These are phyloP conservation scores for Parastagonospora avenae DNA, from an alignment of 2,329 filamentous ascomycete species.

Conservation along the genomic window DNA sequence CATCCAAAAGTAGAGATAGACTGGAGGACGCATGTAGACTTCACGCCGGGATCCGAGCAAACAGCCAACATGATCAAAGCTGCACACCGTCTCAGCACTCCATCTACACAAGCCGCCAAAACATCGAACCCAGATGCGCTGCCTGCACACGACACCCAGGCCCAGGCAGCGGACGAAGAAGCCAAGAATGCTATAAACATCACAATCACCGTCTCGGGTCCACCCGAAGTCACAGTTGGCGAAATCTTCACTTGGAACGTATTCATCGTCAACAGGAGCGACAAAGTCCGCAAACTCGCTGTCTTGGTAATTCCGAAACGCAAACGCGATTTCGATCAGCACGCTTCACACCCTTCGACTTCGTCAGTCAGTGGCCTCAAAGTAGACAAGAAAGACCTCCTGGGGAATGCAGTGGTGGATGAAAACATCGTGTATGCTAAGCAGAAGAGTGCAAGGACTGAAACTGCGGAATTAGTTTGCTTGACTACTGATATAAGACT, in stretches of 20 bases:
- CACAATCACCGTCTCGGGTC: slow-evolving; percentile 74
- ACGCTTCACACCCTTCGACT: slow-evolving; percentile 50
- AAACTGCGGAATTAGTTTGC: slow-evolving; percentile 72
- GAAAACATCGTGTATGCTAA: slow-evolving; percentile 73
- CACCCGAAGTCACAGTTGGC: slow-evolving; percentile 64
- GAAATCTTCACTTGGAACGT: slow-evolving; percentile 74
- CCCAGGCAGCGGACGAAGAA: neutral
- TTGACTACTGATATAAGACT: slow-evolving; percentile 75
- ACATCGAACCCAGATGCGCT: slow-evolving; percentile 38
- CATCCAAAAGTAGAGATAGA: slow-evolving; percentile 66
- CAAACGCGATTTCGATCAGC: slow-evolving; percentile 55
- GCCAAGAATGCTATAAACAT: slow-evolving; percentile 65
- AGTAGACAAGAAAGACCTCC: slow-evolving; percentile 40
- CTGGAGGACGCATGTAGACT: slow-evolving; percentile 73
- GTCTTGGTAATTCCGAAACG: slow-evolving; percentile 71
- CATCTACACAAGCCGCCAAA: slow-evolving; percentile 16
- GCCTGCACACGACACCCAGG: slow-evolving; percentile 27
- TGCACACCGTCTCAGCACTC: slow-evolving; percentile 37
- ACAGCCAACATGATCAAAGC: slow-evolving; percentile 49
- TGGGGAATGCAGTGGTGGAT: slow-evolving; percentile 72
- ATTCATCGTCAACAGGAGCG: slow-evolving; percentile 75
- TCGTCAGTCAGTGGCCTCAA: slow-evolving; percentile 46
- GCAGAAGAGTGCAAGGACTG: slow-evolving; percentile 68
- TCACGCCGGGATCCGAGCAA: slow-evolving; percentile 53
- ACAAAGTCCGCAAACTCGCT: slow-evolving; percentile 69